phyloP scores from a whole-genome alignment of 148 eudicot species.

The Rhododendron williamsianum region DNA sequence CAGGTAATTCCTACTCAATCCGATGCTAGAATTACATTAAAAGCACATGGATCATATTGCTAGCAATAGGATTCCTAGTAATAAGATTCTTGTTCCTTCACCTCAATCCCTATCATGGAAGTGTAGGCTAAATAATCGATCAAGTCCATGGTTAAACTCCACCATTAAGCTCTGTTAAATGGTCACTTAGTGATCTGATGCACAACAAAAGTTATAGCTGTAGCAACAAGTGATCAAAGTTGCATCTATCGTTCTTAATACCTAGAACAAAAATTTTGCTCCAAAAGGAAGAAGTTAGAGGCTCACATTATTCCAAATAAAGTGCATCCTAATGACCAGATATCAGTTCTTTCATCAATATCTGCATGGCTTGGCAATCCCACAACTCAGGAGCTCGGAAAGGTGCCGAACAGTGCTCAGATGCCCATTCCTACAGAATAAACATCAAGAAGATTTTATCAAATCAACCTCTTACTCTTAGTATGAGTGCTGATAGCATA shows the following conservation, averaged over 20 bases:
- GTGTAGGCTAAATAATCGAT: not conserved
- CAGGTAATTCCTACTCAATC: not conserved
- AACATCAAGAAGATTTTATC: slow-evolving; percentile 1
- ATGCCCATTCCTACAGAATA: slow-evolving; percentile 80
- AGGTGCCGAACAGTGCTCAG: slow-evolving; percentile 95
- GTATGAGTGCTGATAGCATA: not conserved
- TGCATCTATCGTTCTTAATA: not conserved
- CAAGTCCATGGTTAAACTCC: not conserved
- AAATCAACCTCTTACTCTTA: not conserved
- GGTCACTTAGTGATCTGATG: not conserved
- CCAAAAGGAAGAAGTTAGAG: not conserved
- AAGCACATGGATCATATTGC: not conserved
- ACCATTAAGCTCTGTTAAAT: not conserved
- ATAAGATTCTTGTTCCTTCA: not conserved
- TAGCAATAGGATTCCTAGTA: not conserved
- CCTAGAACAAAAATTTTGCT: not conserved
- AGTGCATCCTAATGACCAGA: slow-evolving; percentile 98
- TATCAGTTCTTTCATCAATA: slow-evolving; percentile 92
- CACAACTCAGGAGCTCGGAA: slow-evolving; percentile 95
- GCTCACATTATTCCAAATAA: slow-evolving; percentile 82
- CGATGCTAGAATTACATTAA: not conserved
- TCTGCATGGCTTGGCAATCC: slow-evolving; percentile 95
- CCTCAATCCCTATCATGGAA: not conserved
- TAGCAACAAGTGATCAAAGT: not conserved
- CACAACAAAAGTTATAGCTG: not conserved